Evolutionary conservation across 169 alveolate genomes (phyloP).

Genomic region (Cytauxzoon felis): DNA sequence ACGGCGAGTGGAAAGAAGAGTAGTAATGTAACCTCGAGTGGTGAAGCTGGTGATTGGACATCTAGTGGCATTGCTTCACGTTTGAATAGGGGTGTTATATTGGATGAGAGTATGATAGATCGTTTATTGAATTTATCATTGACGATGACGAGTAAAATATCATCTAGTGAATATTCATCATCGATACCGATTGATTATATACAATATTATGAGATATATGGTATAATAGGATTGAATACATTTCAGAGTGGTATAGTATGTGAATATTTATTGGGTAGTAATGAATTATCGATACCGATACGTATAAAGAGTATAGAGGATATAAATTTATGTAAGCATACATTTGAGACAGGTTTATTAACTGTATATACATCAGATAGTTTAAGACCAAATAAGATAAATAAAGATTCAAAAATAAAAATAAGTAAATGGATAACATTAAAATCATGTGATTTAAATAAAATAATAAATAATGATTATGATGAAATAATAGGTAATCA

Average conservation of each 20-base stretch:
- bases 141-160: no score
- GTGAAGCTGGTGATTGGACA: no score
- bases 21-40: no score
- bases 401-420: conserved; percentile 11
- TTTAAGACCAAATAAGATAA: conserved; percentile 51
- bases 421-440: conserved; percentile 57
- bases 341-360: conserved; percentile 45
- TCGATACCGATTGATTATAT: conserved; percentile 9
- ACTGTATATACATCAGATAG: conserved; percentile 53
- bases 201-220: conserved; percentile 39
- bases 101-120: no score
- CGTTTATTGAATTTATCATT: no score
- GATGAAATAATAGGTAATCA: conserved; percentile 52
- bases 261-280: conserved; percentile 38
- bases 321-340: conserved; percentile 36
- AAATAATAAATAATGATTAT: neutral
- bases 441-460: neutral
- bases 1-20: no score
- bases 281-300: conserved; percentile 41
- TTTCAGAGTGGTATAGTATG: conserved; percentile 9
- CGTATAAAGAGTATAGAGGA: conserved; percentile 1
- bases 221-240: conserved; percentile 25
- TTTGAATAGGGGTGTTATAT: no score
- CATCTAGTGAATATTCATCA: no score
- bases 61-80: no score